Conservation (phyloP, 768 basidiomycete genomes). For the Lyophyllum decastes region DNA sequence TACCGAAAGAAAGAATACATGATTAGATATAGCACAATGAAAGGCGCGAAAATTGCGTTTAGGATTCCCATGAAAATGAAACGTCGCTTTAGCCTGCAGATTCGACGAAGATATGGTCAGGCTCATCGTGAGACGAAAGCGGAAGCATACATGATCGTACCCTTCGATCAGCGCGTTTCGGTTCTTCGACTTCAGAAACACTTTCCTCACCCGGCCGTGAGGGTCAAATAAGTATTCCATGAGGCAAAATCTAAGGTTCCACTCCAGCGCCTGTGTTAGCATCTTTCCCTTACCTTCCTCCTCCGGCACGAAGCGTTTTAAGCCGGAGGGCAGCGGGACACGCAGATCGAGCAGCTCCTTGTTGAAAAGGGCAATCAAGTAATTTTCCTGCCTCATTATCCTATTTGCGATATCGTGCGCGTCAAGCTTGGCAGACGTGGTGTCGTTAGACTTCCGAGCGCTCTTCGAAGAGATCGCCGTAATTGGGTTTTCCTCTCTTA, state of each 20-base stretch:
- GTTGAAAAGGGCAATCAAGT: conserved; percentile 96
- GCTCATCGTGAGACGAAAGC: neutral
- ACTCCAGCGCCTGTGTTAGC: conserved; percentile 90
- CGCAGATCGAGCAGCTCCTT: conserved; percentile 91
- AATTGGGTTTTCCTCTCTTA: conserved; percentile 91
- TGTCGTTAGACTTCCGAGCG: conserved; percentile 52
- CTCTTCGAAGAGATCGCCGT: conserved; percentile 78
- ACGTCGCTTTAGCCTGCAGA: conserved; percentile 69
- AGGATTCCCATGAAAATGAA: conserved; percentile 97
- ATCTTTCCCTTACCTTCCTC: conserved; percentile 72
- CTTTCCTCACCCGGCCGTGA: conserved; percentile 87
- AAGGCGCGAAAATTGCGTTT: conserved; percentile 94
- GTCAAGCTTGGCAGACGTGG: conserved; percentile 85
- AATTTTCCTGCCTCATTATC: conserved; percentile 98
- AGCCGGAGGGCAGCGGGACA: conserved; percentile 69
- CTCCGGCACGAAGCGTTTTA: conserved; percentile 51
- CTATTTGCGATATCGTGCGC: conserved; percentile 98
- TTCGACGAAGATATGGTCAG: neutral
- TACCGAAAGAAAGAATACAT: conserved; percentile 99
- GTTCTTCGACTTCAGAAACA: conserved; percentile 87
- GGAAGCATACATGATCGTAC: conserved; percentile 39
- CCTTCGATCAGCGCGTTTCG: conserved; percentile 77
- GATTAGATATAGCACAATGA: conserved; percentile 93
- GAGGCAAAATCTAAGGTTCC: conserved; percentile 95
- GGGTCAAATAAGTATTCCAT: conserved; percentile 94